phyloP scores from a whole-genome alignment of 345 rosid species.

The Rhizophora mangle region DNA sequence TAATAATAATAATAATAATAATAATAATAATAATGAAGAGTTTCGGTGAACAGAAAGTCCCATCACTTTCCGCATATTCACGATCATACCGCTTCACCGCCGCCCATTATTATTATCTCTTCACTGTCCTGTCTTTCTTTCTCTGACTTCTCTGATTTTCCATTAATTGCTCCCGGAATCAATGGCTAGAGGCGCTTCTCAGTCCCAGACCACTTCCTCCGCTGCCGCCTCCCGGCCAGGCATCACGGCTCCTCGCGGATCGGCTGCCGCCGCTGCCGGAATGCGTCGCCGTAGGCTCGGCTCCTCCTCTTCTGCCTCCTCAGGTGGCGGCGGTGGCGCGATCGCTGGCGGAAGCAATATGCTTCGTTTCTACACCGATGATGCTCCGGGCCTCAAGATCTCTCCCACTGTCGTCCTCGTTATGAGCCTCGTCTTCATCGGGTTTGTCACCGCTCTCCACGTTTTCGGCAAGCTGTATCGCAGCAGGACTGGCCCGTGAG shows the following conservation, averaged over 20 bases:
- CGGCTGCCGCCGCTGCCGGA: conserved; percentile 88
- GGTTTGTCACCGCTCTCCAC: conserved; percentile 88
- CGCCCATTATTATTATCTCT: neutral
- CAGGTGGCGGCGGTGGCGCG: conserved; percentile 30
- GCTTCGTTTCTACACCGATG: conserved; percentile 96
- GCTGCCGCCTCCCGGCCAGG: conserved; percentile 63
- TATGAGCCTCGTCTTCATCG: conserved; percentile 95
- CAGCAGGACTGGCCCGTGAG: conserved; percentile 44
- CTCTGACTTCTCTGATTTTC: neutral
- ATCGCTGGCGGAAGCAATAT: conserved; percentile 54
- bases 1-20: no score
- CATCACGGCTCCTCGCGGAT: conserved; percentile 75
- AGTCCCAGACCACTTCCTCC: conserved; percentile 62
- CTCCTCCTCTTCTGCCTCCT: conserved; percentile 37
- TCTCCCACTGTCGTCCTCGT: conserved; percentile 89
- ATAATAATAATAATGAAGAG: no score
- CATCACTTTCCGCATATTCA: conserved; percentile 7
- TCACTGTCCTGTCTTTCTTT: neutral
- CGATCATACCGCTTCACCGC: conserved; percentile 1
- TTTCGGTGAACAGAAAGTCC: neutral
- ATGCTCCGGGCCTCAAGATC: conserved; percentile 90
- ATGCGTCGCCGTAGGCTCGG: conserved; percentile 81
- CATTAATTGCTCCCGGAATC: conserved; percentile 5
- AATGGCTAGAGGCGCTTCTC: conserved; percentile 88
- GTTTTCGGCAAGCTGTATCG: conserved; percentile 91